Percentiles rank a stretch among this genome's conserved stretches.
phyloP scores from a whole-genome alignment of 306 rosid species.

The Benincasa hispida region DNA sequence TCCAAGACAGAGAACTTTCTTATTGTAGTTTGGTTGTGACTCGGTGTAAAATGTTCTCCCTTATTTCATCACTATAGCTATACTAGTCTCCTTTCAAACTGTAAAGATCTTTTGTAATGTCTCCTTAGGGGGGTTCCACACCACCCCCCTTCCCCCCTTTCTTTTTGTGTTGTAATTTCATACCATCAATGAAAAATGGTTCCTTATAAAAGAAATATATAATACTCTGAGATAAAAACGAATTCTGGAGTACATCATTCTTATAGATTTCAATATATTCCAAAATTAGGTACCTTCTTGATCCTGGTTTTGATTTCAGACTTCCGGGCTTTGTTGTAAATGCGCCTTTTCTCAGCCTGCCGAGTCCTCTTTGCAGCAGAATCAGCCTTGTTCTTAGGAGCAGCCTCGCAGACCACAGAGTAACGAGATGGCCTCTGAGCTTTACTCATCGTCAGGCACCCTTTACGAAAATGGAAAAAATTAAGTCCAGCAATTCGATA shows the following conservation, averaged over 20 bases:
- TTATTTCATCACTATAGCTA: too few species aligned
- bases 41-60: too few species aligned
- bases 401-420: slow-evolving; percentile 54
- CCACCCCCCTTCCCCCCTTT: too few species aligned
- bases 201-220: too few species aligned
- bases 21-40: too few species aligned
- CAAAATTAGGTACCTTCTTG: slow-evolving; percentile 48
- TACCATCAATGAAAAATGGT: too few species aligned
- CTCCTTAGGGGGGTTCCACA: too few species aligned
- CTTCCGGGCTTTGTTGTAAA: slow-evolving; percentile 67
- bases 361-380: slow-evolving; percentile 82
- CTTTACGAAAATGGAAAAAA: slow-evolving; percentile 24
- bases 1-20: too few species aligned
- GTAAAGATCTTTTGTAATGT: too few species aligned
- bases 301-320: slow-evolving; percentile 74
- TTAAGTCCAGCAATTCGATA: not conserved
- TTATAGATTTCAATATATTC: not conserved
- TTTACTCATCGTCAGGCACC: slow-evolving; percentile 29
- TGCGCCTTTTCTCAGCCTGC: slow-evolving; percentile 74
- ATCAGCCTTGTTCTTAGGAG: slow-evolving; percentile 50
- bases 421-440: slow-evolving; percentile 26
- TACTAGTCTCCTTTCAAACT: too few species aligned
- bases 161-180: too few species aligned
- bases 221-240: not conserved
- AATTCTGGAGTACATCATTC: not conserved